Percentiles rank a stretch among this genome's conserved stretches.
Evolutionary conservation across 495 filamentous ascomycete species (phyloP).

Genomic region (Venustampulla echinocandica): DNA sequence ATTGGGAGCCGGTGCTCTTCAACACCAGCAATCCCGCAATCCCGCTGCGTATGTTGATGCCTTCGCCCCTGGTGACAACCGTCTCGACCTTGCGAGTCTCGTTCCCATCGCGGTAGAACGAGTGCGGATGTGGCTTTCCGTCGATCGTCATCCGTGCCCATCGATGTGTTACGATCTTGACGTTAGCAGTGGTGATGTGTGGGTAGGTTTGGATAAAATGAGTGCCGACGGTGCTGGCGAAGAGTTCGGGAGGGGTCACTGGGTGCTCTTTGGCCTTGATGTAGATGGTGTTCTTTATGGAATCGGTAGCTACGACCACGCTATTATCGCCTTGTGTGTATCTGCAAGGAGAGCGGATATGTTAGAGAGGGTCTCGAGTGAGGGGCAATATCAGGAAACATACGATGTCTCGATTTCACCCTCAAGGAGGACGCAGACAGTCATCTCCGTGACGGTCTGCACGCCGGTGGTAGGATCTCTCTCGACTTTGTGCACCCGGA

Average conservation of each 20-base stretch:
- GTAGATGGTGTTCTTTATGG: constrained; percentile 96
- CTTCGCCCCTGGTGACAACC: constrained; percentile 31
- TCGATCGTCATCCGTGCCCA: constrained; percentile 88
- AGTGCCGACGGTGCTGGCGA: constrained; percentile 69
- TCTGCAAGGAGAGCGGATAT: constrained; percentile 35
- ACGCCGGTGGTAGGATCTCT: constrained; percentile 61
- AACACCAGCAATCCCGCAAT: constrained; percentile 76
- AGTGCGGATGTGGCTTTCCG: constrained; percentile 91
- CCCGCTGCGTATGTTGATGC: constrained; percentile 60
- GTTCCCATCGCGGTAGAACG: constrained; percentile 80
- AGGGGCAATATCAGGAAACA: constrained; percentile 21
- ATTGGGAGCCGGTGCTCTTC: constrained; percentile 95
- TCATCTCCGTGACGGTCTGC: constrained; percentile 91
- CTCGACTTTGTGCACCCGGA: constrained; percentile 92
- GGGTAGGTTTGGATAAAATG: constrained; percentile 84
- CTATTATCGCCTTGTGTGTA: constrained; percentile 94
- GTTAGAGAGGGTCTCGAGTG: constrained; percentile 10
- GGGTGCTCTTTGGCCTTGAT: constrained; percentile 89
- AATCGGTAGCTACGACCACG: constrained; percentile 91
- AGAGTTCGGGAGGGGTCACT: constrained; percentile 88
- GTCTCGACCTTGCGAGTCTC: constrained; percentile 76
- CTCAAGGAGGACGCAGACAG: constrained; percentile 80
- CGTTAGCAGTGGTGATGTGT: constrained; percentile 76
- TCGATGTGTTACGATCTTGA: constrained; percentile 74
- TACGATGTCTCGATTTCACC: constrained; percentile 86